phyloP scores from a whole-genome alignment of 1,139 yeast species.

The Geotrichum citri-aurantii region DNA sequence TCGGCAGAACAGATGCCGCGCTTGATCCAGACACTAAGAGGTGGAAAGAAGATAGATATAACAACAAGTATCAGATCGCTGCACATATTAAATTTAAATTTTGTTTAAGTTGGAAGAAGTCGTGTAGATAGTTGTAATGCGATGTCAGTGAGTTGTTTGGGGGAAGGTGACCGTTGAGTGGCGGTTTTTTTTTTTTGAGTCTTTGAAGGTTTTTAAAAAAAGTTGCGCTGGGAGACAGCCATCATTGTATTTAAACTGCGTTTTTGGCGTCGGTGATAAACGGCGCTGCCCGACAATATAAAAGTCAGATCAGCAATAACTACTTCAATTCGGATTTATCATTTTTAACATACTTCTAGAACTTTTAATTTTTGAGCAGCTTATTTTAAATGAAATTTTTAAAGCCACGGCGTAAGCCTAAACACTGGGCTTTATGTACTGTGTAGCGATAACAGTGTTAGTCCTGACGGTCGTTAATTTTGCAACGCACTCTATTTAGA shows the following conservation, averaged over 20 bases:
- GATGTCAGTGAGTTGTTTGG: not conserved
- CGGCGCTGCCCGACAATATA: not conserved
- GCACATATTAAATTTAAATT: not conserved
- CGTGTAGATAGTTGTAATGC: not conserved
- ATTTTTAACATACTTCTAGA: no score
- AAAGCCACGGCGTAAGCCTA: no score
- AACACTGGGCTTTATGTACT: no score
- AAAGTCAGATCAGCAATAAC: not conserved
- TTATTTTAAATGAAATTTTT: no score
- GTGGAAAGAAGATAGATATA: slow-evolving; percentile 76
- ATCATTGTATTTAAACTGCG: not conserved
- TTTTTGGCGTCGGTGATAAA: not conserved
- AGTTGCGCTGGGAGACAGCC: not conserved
- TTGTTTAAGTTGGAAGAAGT: not conserved
- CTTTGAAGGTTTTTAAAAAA: not conserved
- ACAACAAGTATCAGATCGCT: slow-evolving; percentile 49
- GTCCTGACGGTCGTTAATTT: no score
- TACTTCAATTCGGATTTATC: not conserved
- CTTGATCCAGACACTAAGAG: slow-evolving; percentile 73
- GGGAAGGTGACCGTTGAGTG: not conserved
- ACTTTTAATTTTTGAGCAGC: no score
- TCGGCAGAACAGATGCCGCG: slow-evolving; percentile 69
- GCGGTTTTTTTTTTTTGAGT: not conserved
- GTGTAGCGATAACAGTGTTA: no score
- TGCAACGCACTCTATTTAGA: no score